Evolutionary conservation across 2,329 filamentous ascomycete genomes (phyloP).

Genomic region (Metarhizium anisopliae): DNA sequence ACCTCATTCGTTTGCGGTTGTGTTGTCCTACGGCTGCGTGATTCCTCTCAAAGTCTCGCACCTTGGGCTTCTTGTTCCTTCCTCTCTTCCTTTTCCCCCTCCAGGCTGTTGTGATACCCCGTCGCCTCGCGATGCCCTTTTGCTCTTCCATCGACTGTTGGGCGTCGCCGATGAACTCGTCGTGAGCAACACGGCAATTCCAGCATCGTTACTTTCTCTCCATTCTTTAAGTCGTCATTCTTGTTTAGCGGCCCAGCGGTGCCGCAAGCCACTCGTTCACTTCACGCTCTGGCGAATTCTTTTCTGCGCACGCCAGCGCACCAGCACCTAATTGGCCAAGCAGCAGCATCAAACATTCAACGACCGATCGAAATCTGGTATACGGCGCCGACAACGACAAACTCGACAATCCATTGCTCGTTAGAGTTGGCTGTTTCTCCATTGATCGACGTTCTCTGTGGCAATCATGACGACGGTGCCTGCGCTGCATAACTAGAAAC

Average conservation of each 20-base stretch:
- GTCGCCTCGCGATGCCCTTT: slow-evolving; percentile 12
- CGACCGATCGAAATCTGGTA: too few species aligned
- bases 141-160: slow-evolving; percentile 4
- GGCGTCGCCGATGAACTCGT: slow-evolving; percentile 9
- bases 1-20: not conserved
- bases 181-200: not conserved
- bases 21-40: not conserved
- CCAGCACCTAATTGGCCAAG: not conserved
- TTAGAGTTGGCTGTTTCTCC: too few species aligned
- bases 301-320: not conserved
- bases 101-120: not conserved
- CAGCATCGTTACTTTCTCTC: not conserved
- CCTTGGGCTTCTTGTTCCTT: not conserved
- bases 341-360: too few species aligned
- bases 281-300: not conserved
- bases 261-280: slow-evolving; percentile 3
- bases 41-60: not conserved
- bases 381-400: too few species aligned
- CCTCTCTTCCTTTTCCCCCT: not conserved
- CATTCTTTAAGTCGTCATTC: not conserved
- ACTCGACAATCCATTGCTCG: too few species aligned
- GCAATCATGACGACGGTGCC: slow-evolving; percentile 4
- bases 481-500: not conserved
- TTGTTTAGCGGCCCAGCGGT: not conserved
- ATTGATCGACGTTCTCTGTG: not conserved